Conservation (phyloP, 1,284 basidiomycete genomes). For the Malassezia furfur region DNA sequence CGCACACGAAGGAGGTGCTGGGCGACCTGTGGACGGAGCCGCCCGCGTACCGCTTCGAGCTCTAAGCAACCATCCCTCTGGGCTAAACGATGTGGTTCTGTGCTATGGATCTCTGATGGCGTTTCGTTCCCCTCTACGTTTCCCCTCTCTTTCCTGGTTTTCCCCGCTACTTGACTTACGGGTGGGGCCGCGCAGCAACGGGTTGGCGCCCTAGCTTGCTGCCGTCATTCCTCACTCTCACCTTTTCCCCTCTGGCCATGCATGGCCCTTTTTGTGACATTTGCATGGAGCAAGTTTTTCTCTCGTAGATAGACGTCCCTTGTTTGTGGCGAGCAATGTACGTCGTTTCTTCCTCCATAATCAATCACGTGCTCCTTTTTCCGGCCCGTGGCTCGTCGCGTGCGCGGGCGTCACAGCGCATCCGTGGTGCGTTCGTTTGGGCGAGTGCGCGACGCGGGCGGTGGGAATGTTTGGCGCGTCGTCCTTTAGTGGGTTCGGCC, state of each 20-base stretch:
- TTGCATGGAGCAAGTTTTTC: too few relatives aligned
- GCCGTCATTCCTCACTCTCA: not conserved
- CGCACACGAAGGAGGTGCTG: slow-evolving; percentile 8
- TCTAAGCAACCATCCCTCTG: not conserved
- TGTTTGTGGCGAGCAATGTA: slow-evolving; percentile 6
- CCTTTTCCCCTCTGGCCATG: too few relatives aligned
- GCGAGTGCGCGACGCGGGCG: not conserved
- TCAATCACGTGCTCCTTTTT: not conserved
- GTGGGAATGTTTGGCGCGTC: slow-evolving; percentile 29
- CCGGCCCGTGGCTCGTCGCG: not conserved
- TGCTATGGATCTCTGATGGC: too few relatives aligned
- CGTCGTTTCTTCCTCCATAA: not conserved
- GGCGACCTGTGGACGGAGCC: slow-evolving; percentile 9
- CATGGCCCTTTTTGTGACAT: too few relatives aligned
- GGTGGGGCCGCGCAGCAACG: not conserved
- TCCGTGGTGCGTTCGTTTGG: not conserved
- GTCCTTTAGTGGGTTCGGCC: slow-evolving; percentile 37
- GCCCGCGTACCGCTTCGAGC: slow-evolving; percentile 12
- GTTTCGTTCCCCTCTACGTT: too few relatives aligned
- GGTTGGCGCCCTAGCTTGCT: slow-evolving; percentile 5
- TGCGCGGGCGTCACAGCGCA: too few relatives aligned
- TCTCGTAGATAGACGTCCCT: slow-evolving; percentile 3
- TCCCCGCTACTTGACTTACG: too few relatives aligned
- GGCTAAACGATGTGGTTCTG: too few relatives aligned
- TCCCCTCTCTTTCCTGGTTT: not conserved